Base-by-base conservation (phyloP, 228 moss, liverwort and hornwort genomes). In the Sphagnum fallax region DNA sequence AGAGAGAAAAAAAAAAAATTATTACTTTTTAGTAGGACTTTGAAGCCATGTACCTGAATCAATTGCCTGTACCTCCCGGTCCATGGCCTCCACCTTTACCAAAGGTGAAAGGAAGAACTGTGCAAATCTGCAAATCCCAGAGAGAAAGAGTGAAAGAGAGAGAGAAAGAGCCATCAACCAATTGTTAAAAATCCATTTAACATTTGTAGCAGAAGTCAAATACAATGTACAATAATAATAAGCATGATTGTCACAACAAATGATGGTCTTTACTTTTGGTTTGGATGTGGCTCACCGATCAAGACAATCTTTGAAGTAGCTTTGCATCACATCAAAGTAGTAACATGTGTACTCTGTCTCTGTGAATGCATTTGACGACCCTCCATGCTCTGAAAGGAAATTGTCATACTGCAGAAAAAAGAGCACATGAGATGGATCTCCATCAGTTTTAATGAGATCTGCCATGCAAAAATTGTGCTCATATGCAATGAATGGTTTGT, bases 71-170 rank as follows among this genome's bases (percentile, higher is more conserved):
- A 87, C 52, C 72, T 87, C 87, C 62, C 84, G 72, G 6, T 77
- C 87, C 84, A 87, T 87, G 50, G 87, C 79, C 68, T 87, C 87
- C 55, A 61, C 81, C 77, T 84, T 87, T 59, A 78, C 71, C 53
- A 87, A 78, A 55, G 87, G 87, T 69, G 87, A 81, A 57, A 79
- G 75, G 63, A 87, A 87, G 62, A 87, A 87, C 71, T 87, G 81
- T 51, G 87, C 79, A 52, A 87, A 87, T 62, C 88, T 88, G 83
- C 72, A 62, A 5, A 6, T 32, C 32, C 32, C 32, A 32, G 16
- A 13, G 53, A 49, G 4, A 13, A 52, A 63, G 15, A 47, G 49
- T 0, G 49, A 7, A 6, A 63, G n/a, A 47, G 52, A 61, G 16
- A 63, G 15, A 16, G 50, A 61, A 10, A 51, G 5, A 14, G 9